Base-by-base conservation (phyloP, 306 rosid species). In the Vicia sativa region DNA sequence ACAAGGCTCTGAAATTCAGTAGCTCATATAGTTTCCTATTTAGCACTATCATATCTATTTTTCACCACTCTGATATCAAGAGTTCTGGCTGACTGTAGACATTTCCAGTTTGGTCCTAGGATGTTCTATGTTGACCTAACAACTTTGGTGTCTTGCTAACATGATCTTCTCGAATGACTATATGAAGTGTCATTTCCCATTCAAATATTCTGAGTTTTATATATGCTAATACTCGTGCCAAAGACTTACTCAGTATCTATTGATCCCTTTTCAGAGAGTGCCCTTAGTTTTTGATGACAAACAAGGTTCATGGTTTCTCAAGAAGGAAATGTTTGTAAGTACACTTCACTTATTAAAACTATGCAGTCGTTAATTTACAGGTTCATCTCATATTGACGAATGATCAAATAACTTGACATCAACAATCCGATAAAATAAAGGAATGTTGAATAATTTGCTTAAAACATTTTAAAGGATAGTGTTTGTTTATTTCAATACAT, bases 281-380 rank as follows among this genome's bases (percentile, higher is more conserved):
- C 96, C 95, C 11, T 78, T 95, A 66, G 7, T 62, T 42, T 81
- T 83, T 65, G 85, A 90, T 65, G 45, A 77, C 71, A 80, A 82
- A 53, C 83, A 57, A 44, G 88, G 81, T 80, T 56, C 48, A 43
- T 95, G 99, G 99, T 56, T 68, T 82, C 92, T 90, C 62, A 72
- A 69, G 35, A 90, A 83, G 84, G 95, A 95, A 84, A 72, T 95
- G 46, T 84, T 86, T 67, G 99, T 95, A 82, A 85, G 95, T 78
- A 68, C 63, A 12, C 52, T 74, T 57, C 13, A 62, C 68, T 38
- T 60, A 39, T 45, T 45, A 49, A 34, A 35, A 25, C 11, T 14
- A 6, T 56, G 70, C 68, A 57, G 37, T 34, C 42, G 7, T 31
- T 41, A 57, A 39, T 59, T 37, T 62, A 19, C 31, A n/a, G 53